Evolutionary conservation across 2,329 filamentous ascomycete species (phyloP), one percentile per base, ranked within the genome.

Genomic region (Aspergillus amoenus): DNA sequence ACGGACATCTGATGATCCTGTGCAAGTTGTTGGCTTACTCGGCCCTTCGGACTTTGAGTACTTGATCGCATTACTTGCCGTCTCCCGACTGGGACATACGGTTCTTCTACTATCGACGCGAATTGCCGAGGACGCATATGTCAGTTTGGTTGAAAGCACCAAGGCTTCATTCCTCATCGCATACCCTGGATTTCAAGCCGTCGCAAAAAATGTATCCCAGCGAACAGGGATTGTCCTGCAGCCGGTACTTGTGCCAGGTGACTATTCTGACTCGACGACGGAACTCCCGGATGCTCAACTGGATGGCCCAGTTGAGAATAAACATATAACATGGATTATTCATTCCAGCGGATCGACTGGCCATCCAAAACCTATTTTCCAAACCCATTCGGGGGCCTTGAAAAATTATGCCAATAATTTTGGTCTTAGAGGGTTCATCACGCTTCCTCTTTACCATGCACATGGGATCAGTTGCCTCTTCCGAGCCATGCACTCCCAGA

Each of bases 281-380:
- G 21, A 27, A 9, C 41, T 61, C 12, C 51, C 45, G 7, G 4
- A 45, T 17, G 52, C 59, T 21, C 57, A 56, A 45, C 61, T 73
- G 11, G 63, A 73, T 22, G 57, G 61, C 4, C 21, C 45, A 5
- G 61, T 62, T 6, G 69, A 69, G 53, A 67, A 69, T 44, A 68
- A 64, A 30, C 69, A 74, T 64, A 69, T 74, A 53, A 70, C 65
- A 3, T 76, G 70, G 73, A 79, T 78, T 51, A 73, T 82, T n/a
- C 79, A 82, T 61, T 80, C 78, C 1, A 78, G 75, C 15, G 84
- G 85, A 6, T 84, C 81, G 0, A 87, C 86, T 0, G 84, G 85
- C 0, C 73, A 87, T 0, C 85, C 85, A 0, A 88, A 88, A 59
- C 84, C 85, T 0, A 86, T 88, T 49, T 84, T 78, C 56, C 80